Evolutionary conservation across 1,284 basidiomycete genomes (phyloP), one percentile per base, ranked within the genome.

Genomic region (Malassezia obtusa): DNA sequence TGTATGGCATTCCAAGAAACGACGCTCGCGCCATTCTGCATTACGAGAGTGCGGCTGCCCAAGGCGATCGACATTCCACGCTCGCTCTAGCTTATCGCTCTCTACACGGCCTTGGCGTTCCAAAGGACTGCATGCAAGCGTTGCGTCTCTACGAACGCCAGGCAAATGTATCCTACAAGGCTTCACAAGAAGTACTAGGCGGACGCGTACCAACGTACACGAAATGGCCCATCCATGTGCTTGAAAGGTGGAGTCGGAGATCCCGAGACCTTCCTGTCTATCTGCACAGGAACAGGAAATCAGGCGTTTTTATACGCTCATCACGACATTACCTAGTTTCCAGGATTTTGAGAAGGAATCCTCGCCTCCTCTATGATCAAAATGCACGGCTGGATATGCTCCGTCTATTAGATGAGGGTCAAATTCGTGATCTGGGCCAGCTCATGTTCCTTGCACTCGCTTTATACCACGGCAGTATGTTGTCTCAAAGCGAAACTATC

Each of bases 71-170:
- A 61, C 84, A 86, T 4, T 86, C 92, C 0, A 85, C 91, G 72
- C 90, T 92, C 86, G 83, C 89, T 0, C 78, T 98, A 33, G 94
- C 84, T 0, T 96, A 92, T 74, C 81, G 90, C n/a, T 85, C 91
- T 70, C 94, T 88, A 86, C 84, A 85, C 24, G 94, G 94, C 0
- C 91, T 98, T 57, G 88, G 90, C 26, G 60, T 63, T 6, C 49
- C 55, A 6, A 85, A 87, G 0, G 78, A 83, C 47, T 88, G 94
- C 75, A 53, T 31, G 36, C 33, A 50, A 4, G 60, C 66, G 24
- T 58, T 73, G 21, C 43, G 56, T 8, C 59, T 60, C 26, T 71
- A 68, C 58, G 64, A 71, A 30, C 51, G 10, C 17, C 17, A 38
- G 24, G 37, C 37, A 21, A 7, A 17, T 15, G 11, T 8, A 5